Evolutionary conservation across 768 basidiomycete genomes (phyloP), one percentile per base, ranked within the genome.

Genomic region (Dentipellis sp.): DNA sequence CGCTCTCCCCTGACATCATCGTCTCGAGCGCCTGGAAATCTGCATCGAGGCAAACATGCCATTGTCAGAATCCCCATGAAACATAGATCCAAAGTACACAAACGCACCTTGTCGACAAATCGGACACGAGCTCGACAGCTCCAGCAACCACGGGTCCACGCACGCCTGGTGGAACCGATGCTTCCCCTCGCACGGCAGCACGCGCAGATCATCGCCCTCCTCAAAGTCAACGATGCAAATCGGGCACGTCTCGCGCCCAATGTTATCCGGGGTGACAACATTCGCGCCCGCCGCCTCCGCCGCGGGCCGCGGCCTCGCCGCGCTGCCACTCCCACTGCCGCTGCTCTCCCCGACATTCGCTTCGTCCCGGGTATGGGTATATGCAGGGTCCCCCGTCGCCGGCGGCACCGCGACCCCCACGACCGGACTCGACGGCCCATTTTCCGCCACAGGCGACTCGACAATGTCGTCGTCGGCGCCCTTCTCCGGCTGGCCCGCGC

Each of bases 181-280:
- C 60, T 89, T 84, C 48, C 88, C 88, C 65, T 94, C 90, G 69
- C 94, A 97, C 1, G 94, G 94, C 50, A 97, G 71, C 40, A 95
- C 78, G 21, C 94, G 84, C 12, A 97, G 71, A 67, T 95, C 91
- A 64, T 97, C 94, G 1, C 93, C 94, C 58, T 90, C 87, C 67
- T 94, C 89, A 64, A 97, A 97, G 63, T 95, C 93, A 47, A 91
- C 77, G 57, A 97, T 86, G 68, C 94, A 97, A 58, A 97, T 97
- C 4, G 94, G 94, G 71, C 94, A 97, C 11, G 86, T 91, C 69
- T 93, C 88, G 39, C 81, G 79, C 4, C 88, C 88, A 37, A 91
- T 89, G 12, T 79, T 76, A 39, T 77, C 81, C 1, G 84, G 86
- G 52, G 81, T 74, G 14, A 80, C 68, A 38, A 78, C 76, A 54